Conservation (phyloP, 257 asterid genomes). For the Anisodus tanguticus region DNA sequence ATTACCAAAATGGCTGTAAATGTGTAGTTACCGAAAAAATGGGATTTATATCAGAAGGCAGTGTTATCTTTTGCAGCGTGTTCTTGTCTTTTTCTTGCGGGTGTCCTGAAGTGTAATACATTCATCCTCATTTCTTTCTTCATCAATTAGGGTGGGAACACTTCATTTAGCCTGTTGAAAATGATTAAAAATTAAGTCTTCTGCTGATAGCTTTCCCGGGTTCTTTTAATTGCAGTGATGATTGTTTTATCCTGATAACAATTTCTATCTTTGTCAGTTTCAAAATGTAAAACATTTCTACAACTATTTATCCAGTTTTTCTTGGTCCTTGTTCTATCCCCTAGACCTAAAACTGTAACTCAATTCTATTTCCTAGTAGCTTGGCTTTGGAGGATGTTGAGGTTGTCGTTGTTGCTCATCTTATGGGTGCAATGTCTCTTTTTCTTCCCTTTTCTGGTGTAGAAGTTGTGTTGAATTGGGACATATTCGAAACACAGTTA, state of each 20-base stretch:
- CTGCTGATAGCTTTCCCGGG: constrained; percentile 20
- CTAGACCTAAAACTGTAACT: background rate
- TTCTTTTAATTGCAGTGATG: background rate
- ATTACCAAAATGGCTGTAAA: background rate
- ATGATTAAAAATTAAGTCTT: background rate
- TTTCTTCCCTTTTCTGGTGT: constrained; percentile 18
- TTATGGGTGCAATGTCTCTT: constrained; percentile 5
- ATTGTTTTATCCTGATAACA: constrained; percentile 17
- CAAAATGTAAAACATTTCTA: background rate
- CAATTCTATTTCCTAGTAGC: background rate
- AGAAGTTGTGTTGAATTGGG: background rate
- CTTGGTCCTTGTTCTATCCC: background rate
- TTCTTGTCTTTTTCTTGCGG: background rate
- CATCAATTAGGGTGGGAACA: background rate
- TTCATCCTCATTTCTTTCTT: background rate
- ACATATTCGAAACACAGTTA: background rate
- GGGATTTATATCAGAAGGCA: background rate
- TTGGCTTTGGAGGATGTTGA: background rate
- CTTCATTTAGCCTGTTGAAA: constrained; percentile 4
- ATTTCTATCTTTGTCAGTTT: background rate
- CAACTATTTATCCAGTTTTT: background rate
- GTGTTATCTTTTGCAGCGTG: background rate
- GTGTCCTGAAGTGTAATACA: background rate
- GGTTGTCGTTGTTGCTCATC: background rate
- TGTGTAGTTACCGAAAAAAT: background rate